Conservation (phyloP, 2,329 filamentous ascomycete genomes). For the Phaeomoniella chlamydospora region DNA sequence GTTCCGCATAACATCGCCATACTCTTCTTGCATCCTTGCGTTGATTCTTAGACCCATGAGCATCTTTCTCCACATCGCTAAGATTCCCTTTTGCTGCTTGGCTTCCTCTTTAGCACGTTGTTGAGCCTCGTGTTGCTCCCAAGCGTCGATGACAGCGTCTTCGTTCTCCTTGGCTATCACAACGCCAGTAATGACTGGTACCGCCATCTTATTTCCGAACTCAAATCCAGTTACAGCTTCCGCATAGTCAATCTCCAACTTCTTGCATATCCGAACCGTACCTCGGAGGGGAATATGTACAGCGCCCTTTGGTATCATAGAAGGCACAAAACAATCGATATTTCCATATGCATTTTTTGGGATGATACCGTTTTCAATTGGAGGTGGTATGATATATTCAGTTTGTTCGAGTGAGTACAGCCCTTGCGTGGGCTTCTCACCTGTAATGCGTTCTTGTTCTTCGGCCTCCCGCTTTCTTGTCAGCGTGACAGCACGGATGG, state of each 20-base stretch:
- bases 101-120: slow-evolving; percentile 64
- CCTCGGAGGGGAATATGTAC: slow-evolving; percentile 71
- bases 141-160: slow-evolving; percentile 59
- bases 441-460: slow-evolving; percentile 64
- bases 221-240: slow-evolving; percentile 95
- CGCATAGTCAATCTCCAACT: slow-evolving; percentile 73
- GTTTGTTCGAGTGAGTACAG: slow-evolving; percentile 77
- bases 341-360: slow-evolving; percentile 94
- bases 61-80: slow-evolving; percentile 75
- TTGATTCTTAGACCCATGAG: slow-evolving; percentile 73
- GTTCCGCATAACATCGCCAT: slow-evolving; percentile 40
- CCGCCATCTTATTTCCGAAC: slow-evolving; percentile 86
- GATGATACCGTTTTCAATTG: slow-evolving; percentile 71
- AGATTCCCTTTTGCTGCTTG: slow-evolving; percentile 59
- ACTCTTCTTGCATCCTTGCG: slow-evolving; percentile 61
- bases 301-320: slow-evolving; percentile 79
- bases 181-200: slow-evolving; percentile 80
- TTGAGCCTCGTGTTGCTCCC: slow-evolving; percentile 64
- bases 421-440: slow-evolving; percentile 73
- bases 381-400: slow-evolving; percentile 85
- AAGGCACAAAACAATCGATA: slow-evolving; percentile 86
- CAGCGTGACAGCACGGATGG: slow-evolving; percentile 79
- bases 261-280: slow-evolving; percentile 65
- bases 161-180: slow-evolving; percentile 75
- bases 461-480: slow-evolving; percentile 80